Percentiles rank a stretch among this genome's conserved stretches.
These are phyloP conservation scores for Phytophthora pistaciae DNA, from an alignment of 352 stramenopile genomes.

Conservation along the genomic window DNA sequence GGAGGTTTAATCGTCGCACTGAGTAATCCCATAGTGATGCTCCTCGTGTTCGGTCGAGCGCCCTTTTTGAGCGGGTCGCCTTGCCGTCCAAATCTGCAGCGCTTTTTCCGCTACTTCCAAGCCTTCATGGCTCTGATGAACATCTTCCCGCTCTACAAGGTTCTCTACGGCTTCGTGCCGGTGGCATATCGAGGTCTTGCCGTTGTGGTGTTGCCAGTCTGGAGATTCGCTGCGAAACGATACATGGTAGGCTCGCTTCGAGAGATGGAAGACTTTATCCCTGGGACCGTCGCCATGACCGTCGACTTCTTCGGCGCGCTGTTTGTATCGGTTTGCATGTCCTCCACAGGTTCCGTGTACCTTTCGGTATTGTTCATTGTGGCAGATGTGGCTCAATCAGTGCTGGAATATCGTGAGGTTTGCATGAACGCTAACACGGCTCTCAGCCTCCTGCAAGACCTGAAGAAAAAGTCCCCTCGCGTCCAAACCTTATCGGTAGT, in stretches of 20 bases:
- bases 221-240: conserved; percentile 16
- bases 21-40: conserved; percentile 2
- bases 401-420: conserved; percentile 15
- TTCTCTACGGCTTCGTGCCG: conserved; percentile 17
- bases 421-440: conserved; percentile 2
- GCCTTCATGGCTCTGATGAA: conserved; percentile 6
- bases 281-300: conserved; percentile 19
- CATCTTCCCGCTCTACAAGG: conserved; percentile 15
- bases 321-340: conserved; percentile 25
- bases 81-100: conserved; percentile 6
- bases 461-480: too few species aligned
- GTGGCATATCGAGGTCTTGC: conserved; percentile 1
- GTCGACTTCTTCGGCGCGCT: conserved; percentile 30
- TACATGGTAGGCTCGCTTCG: conserved; percentile 13
- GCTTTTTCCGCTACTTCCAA: conserved; percentile 18
- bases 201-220: conserved; percentile 18
- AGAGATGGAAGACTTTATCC: conserved; percentile 24
- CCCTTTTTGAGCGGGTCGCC: conserved; percentile 5
- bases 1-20: conserved; percentile 6
- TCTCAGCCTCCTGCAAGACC: background rate
- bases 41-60: conserved; percentile 12
- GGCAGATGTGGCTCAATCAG: background rate
- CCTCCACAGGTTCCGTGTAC: conserved; percentile 3
- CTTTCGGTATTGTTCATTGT: background rate
- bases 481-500: too few species aligned